Base-by-base conservation (phyloP, 768 basidiomycete species). In the Boletus fagicola region DNA sequence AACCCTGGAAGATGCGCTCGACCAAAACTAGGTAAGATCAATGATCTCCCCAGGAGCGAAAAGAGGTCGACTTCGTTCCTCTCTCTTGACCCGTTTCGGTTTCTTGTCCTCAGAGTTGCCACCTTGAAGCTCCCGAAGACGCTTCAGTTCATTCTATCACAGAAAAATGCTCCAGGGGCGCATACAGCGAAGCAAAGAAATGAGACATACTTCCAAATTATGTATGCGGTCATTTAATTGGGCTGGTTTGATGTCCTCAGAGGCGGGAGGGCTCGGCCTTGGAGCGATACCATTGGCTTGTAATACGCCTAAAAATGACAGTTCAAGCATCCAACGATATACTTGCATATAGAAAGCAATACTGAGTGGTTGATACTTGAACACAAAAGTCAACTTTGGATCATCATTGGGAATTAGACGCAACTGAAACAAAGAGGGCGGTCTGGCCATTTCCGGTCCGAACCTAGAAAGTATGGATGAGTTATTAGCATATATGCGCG, bases 241-340 rank as follows among this genome's bases (percentile, higher is more conserved):
- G 15, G 22, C 30, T 36, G 54, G 53, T 26, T 58, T 40, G 54
- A 51, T 33, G 39, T 50, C 40, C n/a, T 46, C 47, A 16, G 50
- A 5, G 28, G 31, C 6, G 12, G 22, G 8, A 24, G 51, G 11
- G 26, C 6, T 10, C 13, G 56, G 39, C 22, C 46, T 49, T 45
- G 54, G 63, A 18, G 46, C 63, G n/a, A 70, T 57, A 7, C 59
- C 63, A 44, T 61, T 60, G 12, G 65, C 65, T 40, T 61, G 62
- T 5, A 68, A 53, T 5, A 65, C 18, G 10, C 35, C 68, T 69
- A n/a, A 20, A 26, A 43, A 48, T 8, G 2, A 49, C 15, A 33
- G 35, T n/a, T 53, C 3, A 40, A 24, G 16, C 15, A 30, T 56
- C 33, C 22, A 30, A 12, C 7, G 9, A 46, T 18, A 15, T 26